A percentile compares a stretch with the other conserved stretches of the same genome.
These are phyloP conservation scores for Biscogniauxia marginata DNA, from an alignment of 2,329 filamentous ascomycete species.

Conservation along the genomic window DNA sequence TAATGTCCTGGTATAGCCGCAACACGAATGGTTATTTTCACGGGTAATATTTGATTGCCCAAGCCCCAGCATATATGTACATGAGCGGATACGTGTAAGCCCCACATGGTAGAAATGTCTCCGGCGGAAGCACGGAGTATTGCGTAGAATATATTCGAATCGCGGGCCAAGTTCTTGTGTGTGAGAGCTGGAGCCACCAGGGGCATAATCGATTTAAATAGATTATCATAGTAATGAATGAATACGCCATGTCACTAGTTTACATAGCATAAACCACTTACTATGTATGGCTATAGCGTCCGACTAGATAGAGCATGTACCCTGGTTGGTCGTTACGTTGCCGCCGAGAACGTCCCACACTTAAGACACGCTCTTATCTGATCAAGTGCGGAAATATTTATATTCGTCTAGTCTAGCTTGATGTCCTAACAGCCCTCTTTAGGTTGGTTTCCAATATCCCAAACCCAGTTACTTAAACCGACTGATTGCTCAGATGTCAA, in stretches of 20 bases:
- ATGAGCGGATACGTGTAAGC: no score
- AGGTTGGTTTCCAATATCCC: not conserved
- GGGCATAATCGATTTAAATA: not conserved
- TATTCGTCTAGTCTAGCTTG: not conserved
- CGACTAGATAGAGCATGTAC: not conserved
- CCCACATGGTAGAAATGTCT: no score
- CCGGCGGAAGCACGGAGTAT: not conserved
- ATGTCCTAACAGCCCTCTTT: not conserved
- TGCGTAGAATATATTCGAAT: not conserved
- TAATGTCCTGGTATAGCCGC: no score
- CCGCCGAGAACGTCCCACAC: not conserved
- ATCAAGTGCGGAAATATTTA: not conserved
- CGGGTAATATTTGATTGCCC: no score
- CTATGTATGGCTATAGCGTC: not conserved
- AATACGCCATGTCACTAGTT: not conserved
- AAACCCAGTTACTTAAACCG: not conserved
- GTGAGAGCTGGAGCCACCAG: not conserved
- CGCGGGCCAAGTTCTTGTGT: not conserved
- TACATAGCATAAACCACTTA: not conserved
- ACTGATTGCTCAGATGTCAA: not conserved
- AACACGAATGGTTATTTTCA: no score
- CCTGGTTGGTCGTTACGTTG: not conserved
- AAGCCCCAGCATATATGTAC: no score
- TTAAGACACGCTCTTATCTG: not conserved
- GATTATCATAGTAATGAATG: not conserved